Percentiles rank a stretch among this genome's conserved stretches.
Evolutionary conservation across 108 stramenopile genomes (phyloP).

Genomic region (Fragilariopsis cylindrus): DNA sequence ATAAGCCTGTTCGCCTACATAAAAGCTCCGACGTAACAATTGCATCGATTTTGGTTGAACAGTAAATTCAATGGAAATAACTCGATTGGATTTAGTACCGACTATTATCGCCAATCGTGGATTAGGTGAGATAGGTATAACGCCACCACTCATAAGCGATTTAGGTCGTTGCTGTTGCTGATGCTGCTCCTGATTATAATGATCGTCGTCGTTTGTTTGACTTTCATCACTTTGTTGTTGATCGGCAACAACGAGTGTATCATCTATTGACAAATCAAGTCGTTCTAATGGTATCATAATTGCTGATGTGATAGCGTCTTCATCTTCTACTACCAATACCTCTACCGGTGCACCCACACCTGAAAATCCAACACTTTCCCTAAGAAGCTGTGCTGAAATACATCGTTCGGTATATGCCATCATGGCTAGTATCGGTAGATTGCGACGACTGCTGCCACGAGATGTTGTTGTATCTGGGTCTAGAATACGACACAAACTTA

Average conservation of each 20-base stretch:
- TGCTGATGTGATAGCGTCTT: slow-evolving; percentile 45
- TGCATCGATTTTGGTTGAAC: slow-evolving; percentile 27
- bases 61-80: slow-evolving; percentile 46
- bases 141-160: slow-evolving; percentile 22
- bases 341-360: slow-evolving; percentile 32
- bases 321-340: slow-evolving; percentile 25
- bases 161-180: slow-evolving; percentile 4
- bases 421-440: slow-evolving; percentile 17
- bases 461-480: background rate
- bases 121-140: slow-evolving; percentile 20
- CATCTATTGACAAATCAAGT: slow-evolving; percentile 25
- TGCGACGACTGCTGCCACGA: background rate
- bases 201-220: background rate
- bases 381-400: slow-evolving; percentile 35
- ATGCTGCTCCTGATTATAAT: too few species aligned
- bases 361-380: slow-evolving; percentile 14
- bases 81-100: slow-evolving; percentile 39
- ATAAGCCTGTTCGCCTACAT: background rate
- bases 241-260: slow-evolving; percentile 13
- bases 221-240: slow-evolving; percentile 7
- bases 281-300: slow-evolving; percentile 36
- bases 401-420: slow-evolving; percentile 41
- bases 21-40: slow-evolving; percentile 28
- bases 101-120: slow-evolving; percentile 41
- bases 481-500: slow-evolving; percentile 33